A percentile compares a stretch with the other conserved stretches of the same genome.
phyloP scores from a whole-genome alignment of 2,329 filamentous ascomycete genomes.

The Ophiosphaerella herpotricha region DNA sequence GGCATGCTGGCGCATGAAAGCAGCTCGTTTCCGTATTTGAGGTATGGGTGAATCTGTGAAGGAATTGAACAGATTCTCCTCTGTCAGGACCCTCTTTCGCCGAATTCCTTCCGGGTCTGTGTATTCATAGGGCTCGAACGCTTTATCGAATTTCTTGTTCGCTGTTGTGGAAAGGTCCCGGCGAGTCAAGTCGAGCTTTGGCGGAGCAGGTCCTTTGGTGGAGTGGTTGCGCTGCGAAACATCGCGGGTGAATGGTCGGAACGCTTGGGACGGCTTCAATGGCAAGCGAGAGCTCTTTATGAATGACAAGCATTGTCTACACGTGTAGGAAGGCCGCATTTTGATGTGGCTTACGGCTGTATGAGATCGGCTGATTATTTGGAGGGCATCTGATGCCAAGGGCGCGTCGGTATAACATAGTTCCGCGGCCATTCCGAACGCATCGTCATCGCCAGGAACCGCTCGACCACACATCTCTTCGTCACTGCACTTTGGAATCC shows the following conservation, averaged over 20 bases:
- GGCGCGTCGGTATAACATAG: slow-evolving; percentile 14
- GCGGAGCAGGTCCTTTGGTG: slow-evolving; percentile 34
- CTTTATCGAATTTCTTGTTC: slow-evolving; percentile 29
- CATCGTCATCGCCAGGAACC: too few species aligned
- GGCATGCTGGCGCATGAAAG: slow-evolving; percentile 90
- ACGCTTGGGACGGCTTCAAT: slow-evolving; percentile 26
- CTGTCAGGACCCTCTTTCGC: slow-evolving; percentile 58
- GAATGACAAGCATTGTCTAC: slow-evolving; percentile 45
- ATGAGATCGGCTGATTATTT: slow-evolving; percentile 20
- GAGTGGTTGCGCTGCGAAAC: slow-evolving; percentile 37
- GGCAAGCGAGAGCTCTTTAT: slow-evolving; percentile 37
- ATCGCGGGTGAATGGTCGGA: slow-evolving; percentile 31
- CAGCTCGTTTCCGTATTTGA: slow-evolving; percentile 83
- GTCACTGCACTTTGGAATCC: too few species aligned
- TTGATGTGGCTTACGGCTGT: slow-evolving; percentile 12
- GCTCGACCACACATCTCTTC: too few species aligned
- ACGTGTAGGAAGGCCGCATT: slow-evolving; percentile 49
- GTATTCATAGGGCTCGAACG: slow-evolving; percentile 43
- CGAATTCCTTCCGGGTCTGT: slow-evolving; percentile 40
- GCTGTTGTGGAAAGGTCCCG: slow-evolving; percentile 40
- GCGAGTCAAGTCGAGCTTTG: slow-evolving; percentile 29
- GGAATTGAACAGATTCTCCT: slow-evolving; percentile 89
- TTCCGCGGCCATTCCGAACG: slow-evolving; percentile 4
- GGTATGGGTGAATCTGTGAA: slow-evolving; percentile 88
- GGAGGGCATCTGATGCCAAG: slow-evolving; percentile 22